Evolutionary conservation across 176 grass and related monocot species (phyloP), one percentile per base, ranked within the genome.

Genomic region (Pontederia paniculata): DNA sequence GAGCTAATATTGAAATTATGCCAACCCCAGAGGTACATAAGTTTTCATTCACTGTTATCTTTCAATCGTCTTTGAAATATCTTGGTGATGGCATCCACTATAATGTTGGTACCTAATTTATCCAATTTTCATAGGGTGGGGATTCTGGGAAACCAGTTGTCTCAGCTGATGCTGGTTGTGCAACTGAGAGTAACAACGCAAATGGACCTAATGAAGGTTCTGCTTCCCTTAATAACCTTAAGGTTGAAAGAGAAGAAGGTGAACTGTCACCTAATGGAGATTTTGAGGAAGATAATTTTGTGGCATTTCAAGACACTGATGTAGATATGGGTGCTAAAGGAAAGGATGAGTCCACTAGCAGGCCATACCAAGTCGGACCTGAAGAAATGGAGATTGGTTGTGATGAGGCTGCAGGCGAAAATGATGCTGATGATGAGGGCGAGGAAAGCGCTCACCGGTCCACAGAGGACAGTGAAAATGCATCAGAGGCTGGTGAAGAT

Each of bases 161-260:
- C 67, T 67, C 77, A 63, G 76, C 78, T 21, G 83, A 77, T 77
- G 69, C 72, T 60, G 77, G 69, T 44, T 51, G 64, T 44, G 77
- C 20, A 31, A 67, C 51, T 41, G 81, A 81, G 41, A 55, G 70
- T 73, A 84, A 70, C 43, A 89, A 89, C 69, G 77, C 57, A 45
- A 44, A 52, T 9, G 16, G 70, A 46, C 58, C 67, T 41, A 73
- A 69, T 76, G 86, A 89, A 81, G 58, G 62, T 70, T 71, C 77
- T 51, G 21, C 23, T 17, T 47, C 71, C 44, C 67, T 75, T 65
- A 80, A 79, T 59, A 70, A 70, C 49, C 61, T 51, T 10, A 98
- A 91, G 73, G 75, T 91, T 71, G 93, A 98, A 84, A 84, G 93
- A 80, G 93, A 98, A 65, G 93, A 98, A 71, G 93, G 93, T 49